Base-by-base conservation (phyloP, 768 basidiomycete genomes). In the Scleroderma citrinum region DNA sequence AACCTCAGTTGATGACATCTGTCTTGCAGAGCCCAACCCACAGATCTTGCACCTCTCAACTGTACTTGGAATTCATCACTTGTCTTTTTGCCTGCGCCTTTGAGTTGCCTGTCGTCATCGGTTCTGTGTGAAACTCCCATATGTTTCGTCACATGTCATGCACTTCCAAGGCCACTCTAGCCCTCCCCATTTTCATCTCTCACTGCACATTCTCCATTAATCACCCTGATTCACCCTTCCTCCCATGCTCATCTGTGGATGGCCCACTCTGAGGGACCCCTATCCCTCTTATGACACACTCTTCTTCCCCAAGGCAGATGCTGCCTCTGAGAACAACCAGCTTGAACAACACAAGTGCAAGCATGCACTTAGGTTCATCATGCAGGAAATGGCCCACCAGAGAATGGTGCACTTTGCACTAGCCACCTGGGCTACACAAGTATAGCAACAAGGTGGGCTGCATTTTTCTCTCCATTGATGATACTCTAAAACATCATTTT, bases 381-480 rank as follows among this genome's bases (percentile, higher is more conserved):
- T 70, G 4, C 67, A 64, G 31, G 66, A 70, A 53, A 70, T 70
- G 69, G 55, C 59, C 0, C 59, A 56, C 29, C 65, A 54, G 53
- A 59, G 59, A 17, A 50, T 58, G 1, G 5, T 29, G 26, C 46
- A 56, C 2, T 36, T 43, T 1, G 21, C 38, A n/a, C n/a, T n/a
- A n/a, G 3, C 43, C 32, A 0, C 56, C 52, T 49, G 44, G 53
- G 1, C 67, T 4, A 2, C 44, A 41, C 52, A 49, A 53, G 41
- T 26, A 31, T 14, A 7, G 36, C 16, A 47, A 55, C 26, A 52
- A 52, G 47, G 51, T 52, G 5, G 29, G 38, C 29, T 44, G 20
- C 6, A 16, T 14, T 38, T 32, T 44, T 44, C 5, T 5, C 8
- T 29, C 26, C 4, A 29, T 8, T 29, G n/a, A n/a, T n/a, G n/a